Evolutionary conservation across 2,329 filamentous ascomycete genomes (phyloP).

Genomic region (Pestalotiopsis sp.): DNA sequence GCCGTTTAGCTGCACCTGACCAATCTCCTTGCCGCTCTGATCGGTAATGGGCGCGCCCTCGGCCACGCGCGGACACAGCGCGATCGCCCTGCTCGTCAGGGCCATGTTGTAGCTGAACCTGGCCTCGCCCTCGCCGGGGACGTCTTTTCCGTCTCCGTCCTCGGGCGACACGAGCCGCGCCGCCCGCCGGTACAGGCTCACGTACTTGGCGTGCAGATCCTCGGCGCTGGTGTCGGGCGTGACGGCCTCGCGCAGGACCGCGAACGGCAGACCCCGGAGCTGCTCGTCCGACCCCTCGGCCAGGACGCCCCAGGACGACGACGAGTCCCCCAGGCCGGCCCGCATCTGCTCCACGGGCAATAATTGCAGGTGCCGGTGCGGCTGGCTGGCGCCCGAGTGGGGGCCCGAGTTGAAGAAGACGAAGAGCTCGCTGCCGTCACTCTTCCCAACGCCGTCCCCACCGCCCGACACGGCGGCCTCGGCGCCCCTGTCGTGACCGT

Average conservation of each 20-base stretch:
- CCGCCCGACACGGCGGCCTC: background rate
- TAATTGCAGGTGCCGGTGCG: slow-evolving; percentile 74
- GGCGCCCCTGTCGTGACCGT: slow-evolving; percentile 17
- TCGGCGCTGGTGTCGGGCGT: slow-evolving; percentile 33
- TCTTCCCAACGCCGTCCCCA: background rate
- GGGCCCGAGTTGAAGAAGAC: slow-evolving; percentile 73
- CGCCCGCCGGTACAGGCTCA: slow-evolving; percentile 49
- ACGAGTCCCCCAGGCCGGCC: slow-evolving; percentile 43
- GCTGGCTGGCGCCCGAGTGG: slow-evolving; percentile 71
- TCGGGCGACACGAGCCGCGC: slow-evolving; percentile 28
- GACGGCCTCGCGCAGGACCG: slow-evolving; percentile 44
- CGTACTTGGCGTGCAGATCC: slow-evolving; percentile 46
- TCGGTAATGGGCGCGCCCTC: slow-evolving; percentile 46
- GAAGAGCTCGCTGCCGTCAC: slow-evolving; percentile 51
- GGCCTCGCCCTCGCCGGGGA: slow-evolving; percentile 41
- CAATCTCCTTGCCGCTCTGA: slow-evolving; percentile 35
- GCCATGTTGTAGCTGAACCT: slow-evolving; percentile 67
- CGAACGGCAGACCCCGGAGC: slow-evolving; percentile 41
- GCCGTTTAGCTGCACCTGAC: slow-evolving; percentile 58
- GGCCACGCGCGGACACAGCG: slow-evolving; percentile 55
- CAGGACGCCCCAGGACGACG: slow-evolving; percentile 51
- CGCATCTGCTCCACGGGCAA: slow-evolving; percentile 67
- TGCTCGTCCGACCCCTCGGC: slow-evolving; percentile 38
- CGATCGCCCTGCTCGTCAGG: slow-evolving; percentile 56
- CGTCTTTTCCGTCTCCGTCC: slow-evolving; percentile 17